Evolutionary conservation across 306 rosid species (phyloP).

Genomic region (Prunus fruticosa): DNA sequence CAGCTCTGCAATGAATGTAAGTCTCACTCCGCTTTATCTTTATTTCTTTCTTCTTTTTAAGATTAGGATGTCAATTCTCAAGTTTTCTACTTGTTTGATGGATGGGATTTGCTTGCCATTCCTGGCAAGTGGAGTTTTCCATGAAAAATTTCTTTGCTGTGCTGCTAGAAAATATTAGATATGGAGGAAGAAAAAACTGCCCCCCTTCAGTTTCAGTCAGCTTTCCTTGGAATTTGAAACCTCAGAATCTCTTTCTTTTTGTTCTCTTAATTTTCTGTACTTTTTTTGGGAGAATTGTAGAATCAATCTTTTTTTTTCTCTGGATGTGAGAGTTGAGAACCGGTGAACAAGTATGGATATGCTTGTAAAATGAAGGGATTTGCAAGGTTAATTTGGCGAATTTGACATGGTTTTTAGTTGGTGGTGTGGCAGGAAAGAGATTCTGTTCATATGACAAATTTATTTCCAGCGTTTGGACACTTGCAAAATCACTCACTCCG

Average conservation of each 20-base stretch:
- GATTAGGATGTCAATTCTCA: neutral
- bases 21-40: constrained; percentile 5
- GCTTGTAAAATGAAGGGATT: neutral
- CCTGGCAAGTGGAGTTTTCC: constrained; percentile 8
- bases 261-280: neutral
- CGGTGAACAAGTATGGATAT: neutral
- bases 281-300: neutral
- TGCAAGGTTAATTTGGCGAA: constrained; percentile 9
- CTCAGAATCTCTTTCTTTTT: constrained; percentile 1
- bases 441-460: constrained; percentile 55
- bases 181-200: neutral
- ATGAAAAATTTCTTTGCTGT: constrained; percentile 1
- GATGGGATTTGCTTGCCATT: constrained; percentile 10
- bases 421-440: constrained; percentile 55
- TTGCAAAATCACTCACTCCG: constrained; percentile 62
- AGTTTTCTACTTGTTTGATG: neutral
- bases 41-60: neutral
- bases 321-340: neutral
- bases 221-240: constrained; percentile 13
- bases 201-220: constrained; percentile 1
- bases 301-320: neutral
- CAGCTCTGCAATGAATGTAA: constrained; percentile 49
- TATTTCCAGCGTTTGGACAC: constrained; percentile 75
- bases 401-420: neutral
- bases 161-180: neutral